phyloP scores from a whole-genome alignment of 306 rosid genomes.

The Trifolium subterraneum region DNA sequence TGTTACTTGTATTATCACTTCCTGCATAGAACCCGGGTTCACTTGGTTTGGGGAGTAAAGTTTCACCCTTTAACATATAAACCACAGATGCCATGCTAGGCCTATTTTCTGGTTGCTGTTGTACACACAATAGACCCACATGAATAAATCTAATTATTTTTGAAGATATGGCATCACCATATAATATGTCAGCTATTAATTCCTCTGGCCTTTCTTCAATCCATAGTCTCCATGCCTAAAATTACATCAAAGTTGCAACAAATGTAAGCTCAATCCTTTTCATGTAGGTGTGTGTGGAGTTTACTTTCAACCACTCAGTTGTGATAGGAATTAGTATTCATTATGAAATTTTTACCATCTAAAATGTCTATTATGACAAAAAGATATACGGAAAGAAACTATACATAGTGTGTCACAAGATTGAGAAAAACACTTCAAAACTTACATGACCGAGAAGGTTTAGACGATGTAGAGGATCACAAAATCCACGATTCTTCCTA shows the following conservation, averaged over 20 bases:
- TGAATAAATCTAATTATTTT: background rate
- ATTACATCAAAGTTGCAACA: background rate
- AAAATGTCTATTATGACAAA: background rate
- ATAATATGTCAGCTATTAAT: background rate
- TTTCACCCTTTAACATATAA: conserved; percentile 6
- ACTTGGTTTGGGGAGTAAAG: background rate
- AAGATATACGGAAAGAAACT: background rate
- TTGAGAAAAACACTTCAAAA: background rate
- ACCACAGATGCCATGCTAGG: background rate
- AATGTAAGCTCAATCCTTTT: background rate
- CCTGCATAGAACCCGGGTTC: background rate
- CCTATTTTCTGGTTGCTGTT: background rate
- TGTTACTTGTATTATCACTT: background rate
- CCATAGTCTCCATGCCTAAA: background rate
- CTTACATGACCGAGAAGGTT: background rate
- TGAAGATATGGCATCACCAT: background rate
- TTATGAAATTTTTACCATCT: too few species aligned
- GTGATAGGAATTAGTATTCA: too few species aligned
- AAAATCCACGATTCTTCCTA: background rate
- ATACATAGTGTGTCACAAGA: background rate
- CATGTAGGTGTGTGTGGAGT: too few species aligned
- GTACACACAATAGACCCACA: conserved; percentile 7
- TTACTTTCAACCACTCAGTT: background rate
- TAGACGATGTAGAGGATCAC: background rate
- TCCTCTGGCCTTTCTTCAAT: background rate